Percentiles rank a stretch among this genome's conserved stretches.
Evolutionary conservation across 306 rosid species (phyloP).

Genomic region (Biancaea sappan): DNA sequence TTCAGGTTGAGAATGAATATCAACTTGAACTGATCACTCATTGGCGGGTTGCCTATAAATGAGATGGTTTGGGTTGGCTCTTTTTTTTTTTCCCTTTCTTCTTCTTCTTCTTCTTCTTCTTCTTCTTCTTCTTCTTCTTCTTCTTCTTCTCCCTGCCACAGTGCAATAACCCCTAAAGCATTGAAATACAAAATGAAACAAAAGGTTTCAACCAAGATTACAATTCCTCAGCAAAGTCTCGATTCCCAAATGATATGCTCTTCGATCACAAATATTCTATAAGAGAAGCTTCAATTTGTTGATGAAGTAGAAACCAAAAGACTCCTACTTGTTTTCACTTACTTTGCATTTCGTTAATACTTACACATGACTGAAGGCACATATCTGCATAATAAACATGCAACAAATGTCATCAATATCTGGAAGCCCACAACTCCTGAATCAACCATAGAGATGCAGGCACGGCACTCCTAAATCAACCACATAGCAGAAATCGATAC

Average conservation of each 20-base stretch:
- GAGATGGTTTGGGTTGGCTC: too few species aligned
- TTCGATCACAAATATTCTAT: not conserved
- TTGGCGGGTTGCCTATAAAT: too few species aligned
- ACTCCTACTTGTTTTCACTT: not conserved
- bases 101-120: too few species aligned
- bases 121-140: too few species aligned
- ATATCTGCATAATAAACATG: conserved; percentile 31
- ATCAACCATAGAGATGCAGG: not conserved
- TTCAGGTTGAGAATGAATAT: too few species aligned
- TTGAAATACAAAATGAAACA: not conserved
- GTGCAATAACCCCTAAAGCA: not conserved
- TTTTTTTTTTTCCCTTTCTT: too few species aligned
- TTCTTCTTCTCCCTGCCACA: too few species aligned
- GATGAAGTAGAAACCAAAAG: not conserved
- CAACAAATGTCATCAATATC: conserved; percentile 11
- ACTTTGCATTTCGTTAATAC: not conserved
- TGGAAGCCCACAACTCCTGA: not conserved
- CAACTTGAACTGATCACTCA: too few species aligned
- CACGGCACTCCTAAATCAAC: not conserved
- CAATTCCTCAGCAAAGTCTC: not conserved
- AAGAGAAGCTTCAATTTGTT: not conserved
- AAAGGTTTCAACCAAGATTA: not conserved
- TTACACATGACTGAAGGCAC: conserved; percentile 15
- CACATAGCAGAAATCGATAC: conserved; percentile 8
- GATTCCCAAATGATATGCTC: not conserved